Evolutionary conservation across 345 rosid genomes (phyloP).

Genomic region (Aquilaria malaccensis): DNA sequence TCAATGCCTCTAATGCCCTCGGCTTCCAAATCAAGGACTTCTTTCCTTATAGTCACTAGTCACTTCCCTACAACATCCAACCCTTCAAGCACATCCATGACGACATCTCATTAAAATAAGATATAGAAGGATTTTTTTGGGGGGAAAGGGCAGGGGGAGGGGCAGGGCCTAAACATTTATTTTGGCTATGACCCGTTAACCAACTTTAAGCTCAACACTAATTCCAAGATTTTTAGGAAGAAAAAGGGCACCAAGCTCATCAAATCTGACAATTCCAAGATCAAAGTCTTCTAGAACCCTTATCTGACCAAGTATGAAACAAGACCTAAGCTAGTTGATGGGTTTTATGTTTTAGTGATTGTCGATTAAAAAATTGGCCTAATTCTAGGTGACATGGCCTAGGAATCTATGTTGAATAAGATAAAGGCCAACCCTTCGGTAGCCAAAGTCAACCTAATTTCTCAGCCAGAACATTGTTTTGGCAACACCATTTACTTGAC

Average conservation of each 20-base stretch:
- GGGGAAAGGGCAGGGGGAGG: background rate
- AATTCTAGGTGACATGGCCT: slow-evolving; percentile 44
- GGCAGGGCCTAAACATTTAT: slow-evolving; percentile 53
- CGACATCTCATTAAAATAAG: too few relatives aligned
- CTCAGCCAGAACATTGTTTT: slow-evolving; percentile 69
- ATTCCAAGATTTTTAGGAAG: slow-evolving; percentile 59
- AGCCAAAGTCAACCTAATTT: slow-evolving; percentile 33
- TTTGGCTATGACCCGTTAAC: slow-evolving; percentile 47
- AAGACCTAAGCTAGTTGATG: slow-evolving; percentile 61
- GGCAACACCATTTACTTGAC: slow-evolving; percentile 64
- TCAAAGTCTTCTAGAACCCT: slow-evolving; percentile 84
- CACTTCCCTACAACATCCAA: too few relatives aligned
- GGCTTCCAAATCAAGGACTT: too few relatives aligned
- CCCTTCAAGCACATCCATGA: too few relatives aligned
- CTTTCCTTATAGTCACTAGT: too few relatives aligned
- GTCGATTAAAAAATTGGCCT: slow-evolving; percentile 67
- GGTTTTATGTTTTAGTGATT: slow-evolving; percentile 56
- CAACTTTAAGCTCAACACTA: slow-evolving; percentile 58
- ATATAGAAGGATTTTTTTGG: too few relatives aligned
- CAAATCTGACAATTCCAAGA: slow-evolving; percentile 37
- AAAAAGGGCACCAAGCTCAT: slow-evolving; percentile 62
- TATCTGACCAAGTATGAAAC: slow-evolving; percentile 51
- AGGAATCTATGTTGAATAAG: slow-evolving; percentile 43
- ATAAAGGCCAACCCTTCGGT: slow-evolving; percentile 17
- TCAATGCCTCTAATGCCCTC: too few relatives aligned